phyloP scores from a whole-genome alignment of 2,329 filamentous ascomycete species.

The Venturia oleaginea region DNA sequence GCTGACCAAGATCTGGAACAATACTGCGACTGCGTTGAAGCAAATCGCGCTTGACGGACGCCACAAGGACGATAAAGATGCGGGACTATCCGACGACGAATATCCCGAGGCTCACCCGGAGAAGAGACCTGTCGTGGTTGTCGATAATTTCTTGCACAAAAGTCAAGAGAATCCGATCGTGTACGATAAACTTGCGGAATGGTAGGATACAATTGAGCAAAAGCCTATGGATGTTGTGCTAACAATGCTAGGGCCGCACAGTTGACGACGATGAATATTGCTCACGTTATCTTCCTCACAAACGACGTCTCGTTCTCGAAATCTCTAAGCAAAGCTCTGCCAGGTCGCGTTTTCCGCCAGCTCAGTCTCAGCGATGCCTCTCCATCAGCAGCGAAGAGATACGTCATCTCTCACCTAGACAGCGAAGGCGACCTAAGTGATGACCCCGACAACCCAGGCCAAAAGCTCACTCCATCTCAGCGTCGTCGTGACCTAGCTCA shows the following conservation, averaged over 20 bases:
- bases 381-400: slow-evolving; percentile 74
- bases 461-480: slow-evolving; percentile 38
- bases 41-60: slow-evolving; percentile 63
- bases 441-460: slow-evolving; percentile 26
- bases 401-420: slow-evolving; percentile 75
- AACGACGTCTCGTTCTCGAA: slow-evolving; percentile 85
- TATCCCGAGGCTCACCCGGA: slow-evolving; percentile 88
- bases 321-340: slow-evolving; percentile 74
- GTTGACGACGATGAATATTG: slow-evolving; percentile 76
- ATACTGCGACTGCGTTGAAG: slow-evolving; percentile 69
- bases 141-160: slow-evolving; percentile 87
- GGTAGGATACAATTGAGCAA: slow-evolving; percentile 32
- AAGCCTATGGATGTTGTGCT: neutral
- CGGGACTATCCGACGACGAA: slow-evolving; percentile 66
- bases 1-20: slow-evolving; percentile 80
- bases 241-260: slow-evolving; percentile 53
- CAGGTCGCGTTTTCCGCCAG: slow-evolving; percentile 82
- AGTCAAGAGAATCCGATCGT: slow-evolving; percentile 40
- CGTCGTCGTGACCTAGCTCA: slow-evolving; percentile 52
- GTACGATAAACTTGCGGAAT: slow-evolving; percentile 59
- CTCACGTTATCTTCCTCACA: slow-evolving; percentile 90
- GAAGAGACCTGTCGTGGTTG: slow-evolving; percentile 69
- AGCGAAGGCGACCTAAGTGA: slow-evolving; percentile 32
- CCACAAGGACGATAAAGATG: slow-evolving; percentile 64
- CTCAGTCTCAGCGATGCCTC: slow-evolving; percentile 80